These are phyloP conservation scores for Nitzschia putrida DNA, from an alignment of 108 stramenopile genomes.

Conservation along the genomic window DNA sequence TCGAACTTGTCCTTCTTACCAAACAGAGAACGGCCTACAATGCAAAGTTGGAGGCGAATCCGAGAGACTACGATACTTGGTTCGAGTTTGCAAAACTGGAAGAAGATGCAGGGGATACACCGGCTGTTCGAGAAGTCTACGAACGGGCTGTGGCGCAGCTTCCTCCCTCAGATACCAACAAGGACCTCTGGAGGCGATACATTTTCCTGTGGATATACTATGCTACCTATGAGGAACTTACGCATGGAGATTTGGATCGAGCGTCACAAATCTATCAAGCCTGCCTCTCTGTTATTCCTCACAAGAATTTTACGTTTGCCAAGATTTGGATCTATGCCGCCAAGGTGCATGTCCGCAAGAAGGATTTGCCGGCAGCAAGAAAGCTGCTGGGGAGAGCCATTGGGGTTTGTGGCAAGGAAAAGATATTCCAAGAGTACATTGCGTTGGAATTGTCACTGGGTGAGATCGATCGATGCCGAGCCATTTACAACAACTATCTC, in stretches of 20 bases:
- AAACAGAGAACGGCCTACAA: conserved; percentile 90
- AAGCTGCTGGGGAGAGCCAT: conserved; percentile 93
- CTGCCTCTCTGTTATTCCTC: conserved; percentile 90
- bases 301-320: conserved; percentile 91
- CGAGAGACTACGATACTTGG: conserved; percentile 96
- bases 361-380: conserved; percentile 89
- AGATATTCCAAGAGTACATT: conserved; percentile 92
- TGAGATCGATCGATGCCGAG: conserved; percentile 96
- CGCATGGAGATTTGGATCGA: conserved; percentile 70
- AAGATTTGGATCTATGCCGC: conserved; percentile 98
- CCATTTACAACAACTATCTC: conserved; percentile 91
- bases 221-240: conserved; percentile 93
- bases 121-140: conserved; percentile 81
- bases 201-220: conserved; percentile 99
- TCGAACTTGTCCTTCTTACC: conserved; percentile 86
- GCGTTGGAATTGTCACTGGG: conserved; percentile 94
- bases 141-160: conserved; percentile 93
- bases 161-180: conserved; percentile 84
- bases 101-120: conserved; percentile 61
- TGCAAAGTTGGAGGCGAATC: conserved; percentile 66
- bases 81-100: conserved; percentile 97
- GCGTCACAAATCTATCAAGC: conserved; percentile 89
- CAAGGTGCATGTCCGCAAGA: conserved; percentile 89
- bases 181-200: conserved; percentile 96
- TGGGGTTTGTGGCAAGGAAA: conserved; percentile 93